Percentiles rank a stretch among this genome's conserved stretches.
Conservation (phyloP, 2,329 filamentous ascomycete species). For the Hyphodiscus sp. region DNA sequence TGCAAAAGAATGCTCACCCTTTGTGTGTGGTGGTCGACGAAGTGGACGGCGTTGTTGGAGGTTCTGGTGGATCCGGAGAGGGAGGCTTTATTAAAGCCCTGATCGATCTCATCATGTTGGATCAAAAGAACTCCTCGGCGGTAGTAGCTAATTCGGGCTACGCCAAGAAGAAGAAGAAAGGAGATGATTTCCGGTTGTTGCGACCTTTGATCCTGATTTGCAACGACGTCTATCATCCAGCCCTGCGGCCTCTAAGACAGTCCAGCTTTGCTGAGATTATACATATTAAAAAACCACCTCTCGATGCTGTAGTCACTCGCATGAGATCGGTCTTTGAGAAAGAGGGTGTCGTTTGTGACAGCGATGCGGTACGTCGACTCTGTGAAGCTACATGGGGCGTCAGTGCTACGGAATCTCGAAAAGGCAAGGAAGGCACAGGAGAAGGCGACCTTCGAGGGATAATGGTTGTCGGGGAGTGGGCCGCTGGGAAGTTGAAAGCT, state of each 20-base stretch:
- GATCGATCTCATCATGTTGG: conserved; percentile 79
- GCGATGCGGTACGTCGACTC: conserved; percentile 77
- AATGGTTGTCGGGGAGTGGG: conserved; percentile 85
- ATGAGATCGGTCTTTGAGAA: conserved; percentile 81
- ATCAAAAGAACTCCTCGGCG: conserved; percentile 66
- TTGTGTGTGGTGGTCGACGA: conserved; percentile 95
- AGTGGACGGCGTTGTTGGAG: conserved; percentile 87
- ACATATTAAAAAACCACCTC: conserved; percentile 79
- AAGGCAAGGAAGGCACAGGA: conserved; percentile 60
- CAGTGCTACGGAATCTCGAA: conserved; percentile 61
- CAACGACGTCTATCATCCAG: conserved; percentile 93
- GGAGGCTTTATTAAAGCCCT: conserved; percentile 93
- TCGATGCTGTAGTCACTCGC: conserved; percentile 78
- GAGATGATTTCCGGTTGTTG: conserved; percentile 80
- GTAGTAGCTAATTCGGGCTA: conserved; percentile 30
- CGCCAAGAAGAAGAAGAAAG: conserved; percentile 53
- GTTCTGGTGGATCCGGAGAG: conserved; percentile 71
- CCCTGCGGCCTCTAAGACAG: conserved; percentile 78
- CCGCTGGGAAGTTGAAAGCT: conserved; percentile 62
- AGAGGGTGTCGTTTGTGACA: conserved; percentile 82
- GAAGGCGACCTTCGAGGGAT: conserved; percentile 72
- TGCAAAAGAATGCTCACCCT: conserved; percentile 70
- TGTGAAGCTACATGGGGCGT: conserved; percentile 82
- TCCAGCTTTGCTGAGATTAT: conserved; percentile 82
- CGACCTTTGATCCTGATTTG: conserved; percentile 90